Percentiles rank a stretch among this genome's conserved stretches.
phyloP scores from a whole-genome alignment of 2,329 filamentous ascomycete genomes.

The Calonectria montana region DNA sequence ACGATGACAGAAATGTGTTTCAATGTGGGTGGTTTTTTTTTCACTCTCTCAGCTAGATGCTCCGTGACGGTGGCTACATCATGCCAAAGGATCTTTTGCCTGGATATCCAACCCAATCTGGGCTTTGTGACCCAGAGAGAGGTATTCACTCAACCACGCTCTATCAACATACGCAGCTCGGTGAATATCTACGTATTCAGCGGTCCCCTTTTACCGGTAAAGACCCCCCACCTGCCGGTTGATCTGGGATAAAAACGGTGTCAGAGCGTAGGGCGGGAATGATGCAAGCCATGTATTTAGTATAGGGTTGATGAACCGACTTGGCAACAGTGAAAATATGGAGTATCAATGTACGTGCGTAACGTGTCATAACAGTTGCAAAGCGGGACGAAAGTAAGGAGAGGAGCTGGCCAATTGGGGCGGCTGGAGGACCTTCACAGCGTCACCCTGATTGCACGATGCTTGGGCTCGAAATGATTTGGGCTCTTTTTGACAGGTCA shows the following conservation, averaged over 20 bases:
- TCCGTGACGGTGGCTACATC: neutral
- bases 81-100: neutral
- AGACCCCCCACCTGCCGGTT: neutral
- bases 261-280: neutral
- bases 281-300: constrained; percentile 1
- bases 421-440: neutral
- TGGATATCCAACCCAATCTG: neutral
- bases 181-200: neutral
- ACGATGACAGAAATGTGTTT: neutral
- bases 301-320: constrained; percentile 2
- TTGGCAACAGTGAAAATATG: neutral
- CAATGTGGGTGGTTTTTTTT: neutral
- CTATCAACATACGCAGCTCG: neutral
- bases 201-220: neutral
- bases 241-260: neutral
- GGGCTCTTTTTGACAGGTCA: constrained; percentile 5
- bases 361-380: constrained; percentile 3
- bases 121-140: neutral
- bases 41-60: neutral
- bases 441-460: neutral
- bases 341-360: neutral
- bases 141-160: neutral
- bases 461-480: neutral
- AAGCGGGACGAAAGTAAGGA: neutral
- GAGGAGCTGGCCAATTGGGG: neutral